Conservation (phyloP, 2,329 filamentous ascomycete genomes). For the Dactylellina sp. region DNA sequence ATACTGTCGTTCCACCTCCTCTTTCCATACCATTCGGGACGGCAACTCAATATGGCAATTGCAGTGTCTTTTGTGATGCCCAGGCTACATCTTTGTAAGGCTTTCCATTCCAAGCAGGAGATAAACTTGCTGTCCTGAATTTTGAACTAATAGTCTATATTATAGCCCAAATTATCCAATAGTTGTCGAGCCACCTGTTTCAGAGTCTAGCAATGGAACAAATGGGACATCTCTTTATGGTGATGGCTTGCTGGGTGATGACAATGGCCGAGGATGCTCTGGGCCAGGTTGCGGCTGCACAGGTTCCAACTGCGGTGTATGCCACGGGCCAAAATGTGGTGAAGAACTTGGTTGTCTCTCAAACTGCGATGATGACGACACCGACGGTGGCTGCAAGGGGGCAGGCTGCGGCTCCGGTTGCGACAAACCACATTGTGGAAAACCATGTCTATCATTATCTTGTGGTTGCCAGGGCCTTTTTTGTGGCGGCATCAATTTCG, state of each 20-base stretch:
- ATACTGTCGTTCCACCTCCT: conserved; percentile 3
- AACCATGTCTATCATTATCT: conserved; percentile 5
- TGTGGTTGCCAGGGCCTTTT: conserved; percentile 1
- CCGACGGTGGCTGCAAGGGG: conserved; percentile 3
- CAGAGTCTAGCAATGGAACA: neutral
- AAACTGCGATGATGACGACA: neutral
- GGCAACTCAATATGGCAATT: conserved; percentile 2
- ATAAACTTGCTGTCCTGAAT: too few relatives aligned
- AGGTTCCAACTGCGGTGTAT: neutral
- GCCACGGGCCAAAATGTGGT: conserved; percentile 15
- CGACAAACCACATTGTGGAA: neutral
- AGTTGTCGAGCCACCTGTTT: neutral
- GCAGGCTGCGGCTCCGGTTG: neutral
- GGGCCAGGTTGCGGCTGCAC: conserved; percentile 10
- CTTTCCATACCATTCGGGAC: conserved; percentile 8
- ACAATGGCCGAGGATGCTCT: conserved; percentile 10
- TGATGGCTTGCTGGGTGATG: conserved; percentile 10
- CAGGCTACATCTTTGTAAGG: conserved; percentile 3
- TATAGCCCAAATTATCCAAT: conserved; percentile 1
- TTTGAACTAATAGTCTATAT: too few relatives aligned
- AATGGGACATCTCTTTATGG: conserved; percentile 3
- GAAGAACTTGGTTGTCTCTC: neutral
- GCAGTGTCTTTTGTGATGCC: conserved; percentile 4
- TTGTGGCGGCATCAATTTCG: conserved; percentile 8
- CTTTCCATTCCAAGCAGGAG: neutral